These are phyloP conservation scores for Blastomyces percursus DNA, from an alignment of 2,329 filamentous ascomycete species.

Conservation along the genomic window DNA sequence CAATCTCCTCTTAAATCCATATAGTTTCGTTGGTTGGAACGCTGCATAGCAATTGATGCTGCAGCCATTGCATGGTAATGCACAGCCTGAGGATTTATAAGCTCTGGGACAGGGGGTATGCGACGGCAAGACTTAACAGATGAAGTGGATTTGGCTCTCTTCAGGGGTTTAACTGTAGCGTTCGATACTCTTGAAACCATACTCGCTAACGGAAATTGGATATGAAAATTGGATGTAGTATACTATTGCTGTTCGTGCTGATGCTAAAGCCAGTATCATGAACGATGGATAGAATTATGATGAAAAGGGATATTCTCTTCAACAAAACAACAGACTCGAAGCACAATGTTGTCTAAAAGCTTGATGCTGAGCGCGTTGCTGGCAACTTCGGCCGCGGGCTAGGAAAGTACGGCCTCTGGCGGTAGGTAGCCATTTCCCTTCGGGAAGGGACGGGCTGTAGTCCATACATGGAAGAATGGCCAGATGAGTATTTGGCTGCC, in stretches of 20 bases:
- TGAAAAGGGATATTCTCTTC: not conserved
- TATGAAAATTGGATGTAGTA: not conserved
- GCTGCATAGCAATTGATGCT: constrained; percentile 34
- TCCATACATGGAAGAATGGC: not conserved
- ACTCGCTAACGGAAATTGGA: constrained; percentile 6
- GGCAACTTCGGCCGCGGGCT: not conserved
- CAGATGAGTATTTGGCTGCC: not conserved
- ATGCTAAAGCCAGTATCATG: not conserved
- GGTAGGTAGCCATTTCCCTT: not conserved
- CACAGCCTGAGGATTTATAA: constrained; percentile 22
- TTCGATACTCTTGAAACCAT: constrained; percentile 23
- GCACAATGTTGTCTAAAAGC: not conserved
- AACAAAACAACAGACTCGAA: not conserved
- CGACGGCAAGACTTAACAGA: constrained; percentile 26
- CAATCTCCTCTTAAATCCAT: not conserved
- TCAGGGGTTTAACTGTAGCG: constrained; percentile 23
- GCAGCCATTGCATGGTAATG: constrained; percentile 31
- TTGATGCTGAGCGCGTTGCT: not conserved
- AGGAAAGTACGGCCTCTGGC: not conserved
- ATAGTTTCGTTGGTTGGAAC: constrained; percentile 20
- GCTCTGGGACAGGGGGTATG: constrained; percentile 16
- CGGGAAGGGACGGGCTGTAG: not conserved
- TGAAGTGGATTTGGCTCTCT: constrained; percentile 30
- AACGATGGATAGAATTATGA: not conserved
- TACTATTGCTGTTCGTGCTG: not conserved